Percentiles rank a stretch among this genome's conserved stretches.
phyloP scores from a whole-genome alignment of 2,329 filamentous ascomycete genomes.

The Aspergillus luchuensis region DNA sequence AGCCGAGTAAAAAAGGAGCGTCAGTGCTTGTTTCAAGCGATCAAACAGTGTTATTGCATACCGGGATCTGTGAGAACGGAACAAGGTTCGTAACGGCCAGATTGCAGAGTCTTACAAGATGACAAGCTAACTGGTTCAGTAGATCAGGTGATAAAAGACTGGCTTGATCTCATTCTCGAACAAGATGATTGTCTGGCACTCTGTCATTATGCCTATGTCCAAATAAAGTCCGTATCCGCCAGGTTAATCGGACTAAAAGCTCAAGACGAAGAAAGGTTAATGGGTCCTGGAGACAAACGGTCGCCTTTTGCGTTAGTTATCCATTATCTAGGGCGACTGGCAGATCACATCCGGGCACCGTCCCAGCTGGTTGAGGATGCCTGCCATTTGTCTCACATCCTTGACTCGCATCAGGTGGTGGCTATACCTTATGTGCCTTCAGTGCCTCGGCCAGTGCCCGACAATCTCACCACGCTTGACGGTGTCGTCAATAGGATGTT shows the following conservation, averaged over 20 bases:
- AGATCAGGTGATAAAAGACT: conserved; percentile 3
- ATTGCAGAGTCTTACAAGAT: neutral
- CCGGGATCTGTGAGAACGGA: conserved; percentile 5
- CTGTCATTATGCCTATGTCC: conserved; percentile 19
- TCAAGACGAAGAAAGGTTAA: conserved; percentile 9
- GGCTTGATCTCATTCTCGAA: neutral
- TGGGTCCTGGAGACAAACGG: conserved; percentile 4
- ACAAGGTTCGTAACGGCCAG: conserved; percentile 11
- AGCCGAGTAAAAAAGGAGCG: conserved; percentile 15
- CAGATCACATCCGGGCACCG: conserved; percentile 46
- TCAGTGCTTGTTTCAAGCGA: conserved; percentile 10
- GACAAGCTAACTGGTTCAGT: conserved; percentile 2
- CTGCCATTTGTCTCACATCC: conserved; percentile 31
- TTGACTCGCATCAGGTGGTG: conserved; percentile 28
- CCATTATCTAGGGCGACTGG: conserved; percentile 52
- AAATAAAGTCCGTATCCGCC: conserved; percentile 15
- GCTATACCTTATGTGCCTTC: conserved; percentile 27
- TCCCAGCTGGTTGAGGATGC: conserved; percentile 42
- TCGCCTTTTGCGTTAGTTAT: conserved; percentile 33
- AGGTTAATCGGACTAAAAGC: neutral
- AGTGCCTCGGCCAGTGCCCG: conserved; percentile 19
- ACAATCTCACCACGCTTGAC: conserved; percentile 23
- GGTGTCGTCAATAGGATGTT: conserved; percentile 32
- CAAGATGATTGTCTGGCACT: conserved; percentile 7
- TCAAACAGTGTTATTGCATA: conserved; percentile 12